These are phyloP conservation scores for Cystobasidium pallidum DNA, from an alignment of 1,284 basidiomycete species.

Conservation along the genomic window DNA sequence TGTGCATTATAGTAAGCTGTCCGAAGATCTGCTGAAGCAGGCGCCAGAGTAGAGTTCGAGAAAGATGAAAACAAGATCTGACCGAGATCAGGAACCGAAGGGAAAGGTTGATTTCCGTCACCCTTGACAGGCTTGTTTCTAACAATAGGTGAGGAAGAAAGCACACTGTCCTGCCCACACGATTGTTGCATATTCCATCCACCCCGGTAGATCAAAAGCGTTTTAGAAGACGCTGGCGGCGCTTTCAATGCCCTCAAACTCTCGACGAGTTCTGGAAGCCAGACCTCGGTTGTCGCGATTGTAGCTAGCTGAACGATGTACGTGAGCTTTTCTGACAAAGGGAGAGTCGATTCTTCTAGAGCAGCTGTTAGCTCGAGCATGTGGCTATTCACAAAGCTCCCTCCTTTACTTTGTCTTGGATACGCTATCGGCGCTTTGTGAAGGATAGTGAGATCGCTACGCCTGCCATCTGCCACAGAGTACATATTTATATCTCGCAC, in stretches of 20 bases:
- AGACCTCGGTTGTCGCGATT: conserved; percentile 48
- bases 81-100: background rate
- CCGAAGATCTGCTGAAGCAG: conserved; percentile 22
- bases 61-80: background rate
- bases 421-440: conserved; percentile 51
- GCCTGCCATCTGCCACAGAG: conserved; percentile 50
- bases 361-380: conserved; percentile 6
- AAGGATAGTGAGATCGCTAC: conserved; percentile 53
- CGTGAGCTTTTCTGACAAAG: conserved; percentile 26
- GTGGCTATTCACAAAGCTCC: background rate
- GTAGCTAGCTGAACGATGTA: conserved; percentile 43
- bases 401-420: conserved; percentile 42
- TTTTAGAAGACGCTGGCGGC: conserved; percentile 46
- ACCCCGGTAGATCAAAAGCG: conserved; percentile 52
- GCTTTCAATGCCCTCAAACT: conserved; percentile 47
- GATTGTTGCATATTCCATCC: conserved; percentile 51
- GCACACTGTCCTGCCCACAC: conserved; percentile 26
- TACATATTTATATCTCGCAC: conserved; percentile 54
- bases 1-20: conserved; percentile 53
- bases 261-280: conserved; percentile 53
- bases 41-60: background rate
- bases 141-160: too few species aligned
- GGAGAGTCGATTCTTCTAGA: background rate
- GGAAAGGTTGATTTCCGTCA: background rate
- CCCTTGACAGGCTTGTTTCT: background rate